Base-by-base conservation (phyloP, 345 rosid species). In the Syzygium grande region DNA sequence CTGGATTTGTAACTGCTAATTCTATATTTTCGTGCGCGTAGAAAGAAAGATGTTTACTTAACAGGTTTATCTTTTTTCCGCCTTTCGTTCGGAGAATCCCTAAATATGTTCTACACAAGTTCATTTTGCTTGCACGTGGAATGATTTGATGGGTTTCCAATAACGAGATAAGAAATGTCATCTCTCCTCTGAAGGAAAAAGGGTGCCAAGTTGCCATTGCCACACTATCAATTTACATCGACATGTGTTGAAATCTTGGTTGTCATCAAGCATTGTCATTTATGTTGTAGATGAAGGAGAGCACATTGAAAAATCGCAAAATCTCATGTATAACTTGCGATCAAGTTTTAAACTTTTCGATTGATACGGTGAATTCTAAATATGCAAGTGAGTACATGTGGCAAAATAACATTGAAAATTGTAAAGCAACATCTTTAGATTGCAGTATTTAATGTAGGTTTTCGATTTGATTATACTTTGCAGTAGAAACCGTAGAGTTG, bases 401-500 rank as follows among this genome's bases (percentile, higher is more conserved):
- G 11, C 43, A 54, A 6, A 55, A 68, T 34, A 21, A 2, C 34
- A 68, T 17, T 34, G 46, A 68, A 34, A 17, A 16, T 16, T 34
- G 13, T 61, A 61, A 2, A n/a, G 73, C 34, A 14, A 14, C 4
- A 1, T 9, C 79, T 68, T 68, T 5, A 0, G 5, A 21, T 68
- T 7, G 6, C 11, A 6, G 3, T 1, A 0, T 68, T 68, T 30
- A 30, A 68, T 68, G 34, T 68, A 1, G 6, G 23, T 4, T 68
- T 1, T 30, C 0, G 6, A 68, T 68, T 30, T 16, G 22, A 30
- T 68, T 4, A 5, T 3, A 68, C 1, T 30, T 16, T 68, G 17
- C 0, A 4, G 2, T 1, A 68, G 3, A 68, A 43, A 68, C 4
- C 9, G 2, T 16, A 0, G 23, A 34, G 1, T 68, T 68, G 22